phyloP scores from a whole-genome alignment of 108 stramenopile species.

The Cyclotella kingstonii region DNA sequence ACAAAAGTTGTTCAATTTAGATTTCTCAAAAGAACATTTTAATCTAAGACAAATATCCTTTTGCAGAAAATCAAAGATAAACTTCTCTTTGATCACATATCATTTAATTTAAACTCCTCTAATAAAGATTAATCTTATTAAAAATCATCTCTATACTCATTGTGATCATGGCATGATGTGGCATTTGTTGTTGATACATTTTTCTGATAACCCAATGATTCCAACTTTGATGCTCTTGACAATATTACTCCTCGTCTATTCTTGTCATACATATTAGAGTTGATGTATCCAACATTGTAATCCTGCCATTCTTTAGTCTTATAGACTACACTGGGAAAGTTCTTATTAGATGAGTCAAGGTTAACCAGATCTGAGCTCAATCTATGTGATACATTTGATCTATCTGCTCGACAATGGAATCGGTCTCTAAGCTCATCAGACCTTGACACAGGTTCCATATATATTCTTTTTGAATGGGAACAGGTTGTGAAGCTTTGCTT shows the following conservation, averaged over 20 bases:
- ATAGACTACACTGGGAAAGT: neutral
- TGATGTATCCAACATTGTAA: neutral
- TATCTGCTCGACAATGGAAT: slow-evolving; percentile 1
- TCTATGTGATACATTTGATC: slow-evolving; percentile 13
- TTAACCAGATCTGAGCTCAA: neutral
- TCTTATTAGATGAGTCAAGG: neutral
- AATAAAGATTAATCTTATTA: no score
- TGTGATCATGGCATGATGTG: neutral
- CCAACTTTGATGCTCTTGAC: slow-evolving; percentile 23
- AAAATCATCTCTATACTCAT: slow-evolving; percentile 6
- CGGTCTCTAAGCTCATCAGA: neutral
- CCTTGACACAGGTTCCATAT: no score
- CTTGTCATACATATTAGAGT: neutral
- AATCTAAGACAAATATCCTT: no score
- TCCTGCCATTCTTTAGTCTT: neutral
- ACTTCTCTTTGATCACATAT: no score
- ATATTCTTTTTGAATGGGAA: neutral
- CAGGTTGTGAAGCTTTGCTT: neutral
- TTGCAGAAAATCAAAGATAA: no score
- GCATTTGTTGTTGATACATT: neutral
- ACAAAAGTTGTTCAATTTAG: no score
- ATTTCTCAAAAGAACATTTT: no score
- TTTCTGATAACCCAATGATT: slow-evolving; percentile 23
- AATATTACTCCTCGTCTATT: slow-evolving; percentile 25
- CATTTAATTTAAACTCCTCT: no score